Evolutionary conservation across 805 yeast genomes (phyloP), one percentile per base, ranked within the genome.

Genomic region (Monosporozyma unispora): DNA sequence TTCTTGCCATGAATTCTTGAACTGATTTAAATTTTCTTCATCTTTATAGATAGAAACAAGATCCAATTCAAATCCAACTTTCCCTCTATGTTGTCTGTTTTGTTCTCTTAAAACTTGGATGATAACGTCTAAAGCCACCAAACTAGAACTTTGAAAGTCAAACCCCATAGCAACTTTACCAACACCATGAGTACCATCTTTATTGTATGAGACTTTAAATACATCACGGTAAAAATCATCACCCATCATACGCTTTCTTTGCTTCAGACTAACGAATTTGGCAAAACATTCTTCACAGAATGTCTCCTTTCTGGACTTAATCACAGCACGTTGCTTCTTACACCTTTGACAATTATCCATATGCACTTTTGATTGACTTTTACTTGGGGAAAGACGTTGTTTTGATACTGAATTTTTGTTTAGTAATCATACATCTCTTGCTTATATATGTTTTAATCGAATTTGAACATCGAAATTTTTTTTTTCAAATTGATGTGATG

Each of bases 221-320:
- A 81, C 77, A 21, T 85, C 90, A 60, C 87, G 85, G 68, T 77
- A 89, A 48, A 74, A 78, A 12, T 85, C 89, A 54, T 75, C 78
- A 6, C 60, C 54, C 62, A 70, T 73, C 88, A 91, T 80, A 59
- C 76, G 84, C 59, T 84, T 85, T 53, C 96, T 73, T 65, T 87
- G 89, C 63, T 90, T 90, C 22, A 87, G 82, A 50, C 83, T 74
- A 35, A 90, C 72, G 61, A 87, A 90, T 51, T 81, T 74, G 19
- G 76, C 61, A 57, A 87, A 91, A 64, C 98, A 90, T 2, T 45
- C 57, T 27, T 54, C 47, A 49, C 69, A 66, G 45, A 67, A 67
- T 2, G 49, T 39, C 47, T 66, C 69, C 48, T 65, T 67, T 46
- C 70, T 57, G 7, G 69, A 57, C 11, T 51, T 44, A 1, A 61